A percentile compares a stretch with the other conserved stretches of the same genome.
phyloP scores from a whole-genome alignment of 192 early-diverging fungal genomes.

The Funneliformis mosseae region DNA sequence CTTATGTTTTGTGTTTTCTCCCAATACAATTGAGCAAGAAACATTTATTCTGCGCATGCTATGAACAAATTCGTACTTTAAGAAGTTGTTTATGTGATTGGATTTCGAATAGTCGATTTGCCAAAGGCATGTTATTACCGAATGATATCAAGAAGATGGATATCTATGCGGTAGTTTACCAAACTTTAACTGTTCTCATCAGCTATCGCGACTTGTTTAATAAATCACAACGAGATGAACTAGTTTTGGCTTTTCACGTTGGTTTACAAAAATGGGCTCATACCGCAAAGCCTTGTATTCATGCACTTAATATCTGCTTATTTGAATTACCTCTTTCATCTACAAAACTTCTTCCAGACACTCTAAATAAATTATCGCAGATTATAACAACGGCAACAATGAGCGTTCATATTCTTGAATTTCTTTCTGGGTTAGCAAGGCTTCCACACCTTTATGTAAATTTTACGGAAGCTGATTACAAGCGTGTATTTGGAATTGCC shows the following conservation, averaged over 20 bases:
- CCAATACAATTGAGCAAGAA: slow-evolving; percentile 73
- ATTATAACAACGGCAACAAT: slow-evolving; percentile 78
- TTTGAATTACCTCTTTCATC: slow-evolving; percentile 80
- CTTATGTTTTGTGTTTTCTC: slow-evolving; percentile 65
- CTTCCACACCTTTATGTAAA: slow-evolving; percentile 77
- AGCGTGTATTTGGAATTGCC: slow-evolving; percentile 88
- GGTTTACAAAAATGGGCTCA: slow-evolving; percentile 72
- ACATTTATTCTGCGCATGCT: slow-evolving; percentile 69
- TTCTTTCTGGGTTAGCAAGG: slow-evolving; percentile 84
- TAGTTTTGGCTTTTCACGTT: slow-evolving; percentile 72
- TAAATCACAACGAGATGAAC: slow-evolving; percentile 68
- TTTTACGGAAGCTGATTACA: slow-evolving; percentile 79
- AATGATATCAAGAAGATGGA: slow-evolving; percentile 63
- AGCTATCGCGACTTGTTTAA: slow-evolving; percentile 66
- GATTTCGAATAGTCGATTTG: slow-evolving; percentile 48
- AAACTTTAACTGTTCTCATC: slow-evolving; percentile 67
- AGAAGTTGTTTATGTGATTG: slow-evolving; percentile 58
- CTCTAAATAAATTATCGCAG: slow-evolving; percentile 76
- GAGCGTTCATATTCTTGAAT: slow-evolving; percentile 87
- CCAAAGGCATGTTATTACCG: slow-evolving; percentile 49
- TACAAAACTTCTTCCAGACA: slow-evolving; percentile 69
- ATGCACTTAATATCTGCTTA: slow-evolving; percentile 78
- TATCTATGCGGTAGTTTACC: slow-evolving; percentile 63
- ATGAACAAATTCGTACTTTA: slow-evolving; percentile 54
- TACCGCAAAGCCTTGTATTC: slow-evolving; percentile 78